Evolutionary conservation across 1,139 yeast genomes (phyloP).

Genomic region (Saccharomyces hybrid): DNA sequence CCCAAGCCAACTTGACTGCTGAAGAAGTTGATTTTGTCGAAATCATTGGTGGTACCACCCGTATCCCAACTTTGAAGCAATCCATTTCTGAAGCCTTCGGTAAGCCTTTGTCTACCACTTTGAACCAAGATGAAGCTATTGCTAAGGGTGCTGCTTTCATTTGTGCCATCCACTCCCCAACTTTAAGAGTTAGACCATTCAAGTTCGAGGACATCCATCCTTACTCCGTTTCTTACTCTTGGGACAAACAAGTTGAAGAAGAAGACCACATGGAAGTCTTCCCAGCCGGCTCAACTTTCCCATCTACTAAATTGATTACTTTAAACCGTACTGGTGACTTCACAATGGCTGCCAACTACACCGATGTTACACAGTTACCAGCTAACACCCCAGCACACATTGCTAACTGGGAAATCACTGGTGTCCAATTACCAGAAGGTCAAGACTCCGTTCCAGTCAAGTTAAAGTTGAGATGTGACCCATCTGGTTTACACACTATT

Average conservation of each 20-base stretch:
- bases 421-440: constrained; percentile 70
- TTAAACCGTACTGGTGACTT: constrained; percentile 85
- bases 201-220: constrained; percentile 92
- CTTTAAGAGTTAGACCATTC: constrained; percentile 95
- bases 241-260: constrained; percentile 86
- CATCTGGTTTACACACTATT: constrained; percentile 86
- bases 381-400: constrained; percentile 55
- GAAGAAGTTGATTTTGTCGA: constrained; percentile 83
- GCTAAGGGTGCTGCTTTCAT: constrained; percentile 98
- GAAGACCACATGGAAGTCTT: constrained; percentile 89
- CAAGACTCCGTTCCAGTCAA: constrained; percentile 77
- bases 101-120: constrained; percentile 82
- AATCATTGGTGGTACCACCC: constrained; percentile 94
- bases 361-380: constrained; percentile 66
- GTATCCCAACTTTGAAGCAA: constrained; percentile 88
- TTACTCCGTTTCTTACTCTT: constrained; percentile 82
- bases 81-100: constrained; percentile 72
- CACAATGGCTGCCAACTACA: constrained; percentile 75
- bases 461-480: constrained; percentile 91
- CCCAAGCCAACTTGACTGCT: constrained; percentile 61
- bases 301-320: constrained; percentile 88
- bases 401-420: constrained; percentile 80
- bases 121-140: constrained; percentile 97
- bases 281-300: constrained; percentile 87
- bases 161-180: constrained; percentile 97